phyloP scores from a whole-genome alignment of 2,329 filamentous ascomycete genomes.

The Ophiostoma triangulosporum region DNA sequence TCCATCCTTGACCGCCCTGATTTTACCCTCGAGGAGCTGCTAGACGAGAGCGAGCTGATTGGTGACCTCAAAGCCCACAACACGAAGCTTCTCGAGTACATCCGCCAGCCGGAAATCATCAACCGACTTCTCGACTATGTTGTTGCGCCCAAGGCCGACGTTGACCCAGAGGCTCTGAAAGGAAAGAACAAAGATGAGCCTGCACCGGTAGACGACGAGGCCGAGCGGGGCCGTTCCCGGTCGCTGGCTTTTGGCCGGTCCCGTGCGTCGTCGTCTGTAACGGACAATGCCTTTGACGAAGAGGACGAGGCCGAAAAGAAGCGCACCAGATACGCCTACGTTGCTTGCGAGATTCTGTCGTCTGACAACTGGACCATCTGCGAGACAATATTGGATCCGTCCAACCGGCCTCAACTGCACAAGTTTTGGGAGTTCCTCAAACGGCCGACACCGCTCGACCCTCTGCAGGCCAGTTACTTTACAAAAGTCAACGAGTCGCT shows the following conservation, averaged over 20 bases:
- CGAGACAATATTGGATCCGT: conserved; percentile 66
- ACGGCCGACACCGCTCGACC: conserved; percentile 72
- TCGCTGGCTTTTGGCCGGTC: conserved; percentile 35
- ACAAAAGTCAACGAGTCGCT: conserved; percentile 98
- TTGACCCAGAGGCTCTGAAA: background rate
- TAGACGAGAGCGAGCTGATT: conserved; percentile 91
- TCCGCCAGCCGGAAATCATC: conserved; percentile 76
- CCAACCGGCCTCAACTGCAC: conserved; percentile 58
- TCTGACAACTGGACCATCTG: conserved; percentile 96
- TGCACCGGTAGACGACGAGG: conserved; percentile 16
- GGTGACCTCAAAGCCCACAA: conserved; percentile 98
- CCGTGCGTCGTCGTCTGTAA: conserved; percentile 38
- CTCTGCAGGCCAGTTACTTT: conserved; percentile 92
- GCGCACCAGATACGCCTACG: conserved; percentile 84
- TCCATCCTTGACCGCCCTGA: conserved; percentile 93
- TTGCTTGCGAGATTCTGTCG: conserved; percentile 83
- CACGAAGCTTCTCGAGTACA: conserved; percentile 89
- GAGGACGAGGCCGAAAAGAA: conserved; percentile 77
- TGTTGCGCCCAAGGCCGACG: conserved; percentile 58
- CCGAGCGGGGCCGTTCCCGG: conserved; percentile 28
- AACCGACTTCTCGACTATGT: conserved; percentile 84
- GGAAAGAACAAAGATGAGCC: conserved; percentile 20
- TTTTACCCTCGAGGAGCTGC: conserved; percentile 86
- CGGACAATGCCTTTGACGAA: conserved; percentile 30
- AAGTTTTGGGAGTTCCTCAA: conserved; percentile 88